Percentiles rank a stretch among this genome's conserved stretches.
Evolutionary conservation across 1,139 yeast genomes (phyloP).

Genomic region (Suhomyces panamericanus): DNA sequence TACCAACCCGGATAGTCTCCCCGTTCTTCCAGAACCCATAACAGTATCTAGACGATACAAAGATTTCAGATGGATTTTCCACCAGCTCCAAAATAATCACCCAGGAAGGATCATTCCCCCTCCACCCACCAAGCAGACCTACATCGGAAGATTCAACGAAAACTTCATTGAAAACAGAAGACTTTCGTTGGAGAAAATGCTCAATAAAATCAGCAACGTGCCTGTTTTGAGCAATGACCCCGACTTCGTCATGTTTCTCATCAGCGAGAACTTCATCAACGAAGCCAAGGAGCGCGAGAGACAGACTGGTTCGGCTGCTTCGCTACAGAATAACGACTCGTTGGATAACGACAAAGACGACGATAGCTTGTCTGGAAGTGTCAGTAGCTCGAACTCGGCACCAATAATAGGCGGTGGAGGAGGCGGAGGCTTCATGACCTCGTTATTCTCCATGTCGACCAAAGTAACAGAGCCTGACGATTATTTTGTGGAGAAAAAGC

Average conservation of each 20-base stretch:
- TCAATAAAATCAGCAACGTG: conserved; percentile 61
- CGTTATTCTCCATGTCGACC: conserved; percentile 56
- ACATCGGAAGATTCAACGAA: conserved; percentile 81
- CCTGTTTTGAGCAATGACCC: conserved; percentile 63
- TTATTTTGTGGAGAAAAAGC: conserved; percentile 68
- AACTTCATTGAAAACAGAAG: conserved; percentile 87
- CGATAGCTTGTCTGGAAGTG: conserved; percentile 7
- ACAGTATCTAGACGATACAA: conserved; percentile 74
- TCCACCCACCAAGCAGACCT: conserved; percentile 92
- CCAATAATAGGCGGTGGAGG: conserved; percentile 17
- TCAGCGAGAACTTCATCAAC: conserved; percentile 65
- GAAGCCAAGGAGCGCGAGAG: conserved; percentile 68
- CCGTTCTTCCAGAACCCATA: conserved; percentile 29
- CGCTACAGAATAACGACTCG: conserved; percentile 43
- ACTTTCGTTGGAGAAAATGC: conserved; percentile 85
- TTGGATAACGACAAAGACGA: conserved; percentile 33
- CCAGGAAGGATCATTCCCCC: conserved; percentile 95
- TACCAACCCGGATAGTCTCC: conserved; percentile 22
- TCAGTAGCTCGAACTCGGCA: conserved; percentile 7
- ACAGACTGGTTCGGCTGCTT: conserved; percentile 54
- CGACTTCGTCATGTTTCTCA: conserved; percentile 77
- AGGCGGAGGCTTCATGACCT: conserved; percentile 61
- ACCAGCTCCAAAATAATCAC: conserved; percentile 80
- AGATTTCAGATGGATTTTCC: conserved; percentile 86
- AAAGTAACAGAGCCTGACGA: conserved; percentile 78